Evolutionary conservation across 805 yeast species (phyloP), one percentile per base, ranked within the genome.

Genomic region (Spathaspora boniae): DNA sequence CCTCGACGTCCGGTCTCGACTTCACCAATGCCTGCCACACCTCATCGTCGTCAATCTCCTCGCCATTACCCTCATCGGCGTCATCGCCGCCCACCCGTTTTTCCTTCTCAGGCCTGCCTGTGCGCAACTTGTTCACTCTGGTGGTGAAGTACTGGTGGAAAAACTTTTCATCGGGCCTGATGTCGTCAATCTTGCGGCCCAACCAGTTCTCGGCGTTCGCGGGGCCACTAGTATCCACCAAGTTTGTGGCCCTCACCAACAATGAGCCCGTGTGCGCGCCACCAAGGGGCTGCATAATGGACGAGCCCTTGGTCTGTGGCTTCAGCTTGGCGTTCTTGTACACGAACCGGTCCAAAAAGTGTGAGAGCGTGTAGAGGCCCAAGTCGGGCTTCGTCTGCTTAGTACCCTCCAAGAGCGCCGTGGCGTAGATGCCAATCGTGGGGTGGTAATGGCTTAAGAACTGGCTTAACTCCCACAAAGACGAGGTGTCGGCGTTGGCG

Each of bases 211-310:
- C 81, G 6, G 93, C 76, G 53, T 89, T 88, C 4, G 76, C 94
- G 2, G 98, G 96, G 9, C 73, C 54, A n/a, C 69, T 74, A 4
- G 58, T 57, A 19, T 53, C 47, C 12, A 53, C 29, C 17, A 58
- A 51, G 39, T 59, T 60, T 4, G 86, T 74, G n/a, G 86, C 77
- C 50, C 69, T 79, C 9, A 84, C 86, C 46, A 84, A 68, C 35
- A 83, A 61, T 4, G 80, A 65, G 7, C 84, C 86, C 15, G 86
- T 80, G 43, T 82, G 84, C 1, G 79, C 72, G 44, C 96, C 97
- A 29, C 94, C 88, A 45, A 93, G 70, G 33, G 98, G 98, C 69
- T 93, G 98, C 98, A 93, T 93, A 55, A 93, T 89, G 29, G 97
- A 87, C 4, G 83, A 70, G 51, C 98, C 98, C 56, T 84, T 80